These are phyloP conservation scores for Dissophora ornata DNA, from an alignment of 192 early-diverging fungal genomes.

Conservation along the genomic window DNA sequence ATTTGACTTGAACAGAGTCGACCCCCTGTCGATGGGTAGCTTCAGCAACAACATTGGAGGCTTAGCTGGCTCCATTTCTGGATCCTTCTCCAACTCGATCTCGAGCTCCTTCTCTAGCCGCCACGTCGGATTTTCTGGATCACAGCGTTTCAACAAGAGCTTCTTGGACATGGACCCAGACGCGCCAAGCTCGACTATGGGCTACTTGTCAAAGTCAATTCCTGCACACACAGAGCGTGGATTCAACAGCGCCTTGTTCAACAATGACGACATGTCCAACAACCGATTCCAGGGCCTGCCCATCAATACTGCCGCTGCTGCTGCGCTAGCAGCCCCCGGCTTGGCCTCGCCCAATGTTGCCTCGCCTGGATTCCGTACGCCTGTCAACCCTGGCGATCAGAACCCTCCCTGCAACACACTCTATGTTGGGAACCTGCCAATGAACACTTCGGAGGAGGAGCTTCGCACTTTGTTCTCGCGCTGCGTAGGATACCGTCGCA, in stretches of 20 bases:
- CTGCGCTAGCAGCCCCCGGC: slow-evolving; percentile 37
- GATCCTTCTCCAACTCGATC: slow-evolving; percentile 45
- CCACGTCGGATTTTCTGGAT: slow-evolving; percentile 45
- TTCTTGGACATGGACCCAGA: slow-evolving; percentile 53
- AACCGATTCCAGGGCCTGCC: slow-evolving; percentile 54
- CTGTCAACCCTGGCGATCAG: slow-evolving; percentile 82
- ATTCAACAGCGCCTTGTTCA: slow-evolving; percentile 59
- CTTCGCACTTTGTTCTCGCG: slow-evolving; percentile 81
- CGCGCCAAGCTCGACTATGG: slow-evolving; percentile 42
- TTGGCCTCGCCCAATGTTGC: slow-evolving; percentile 55
- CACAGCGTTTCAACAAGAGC: slow-evolving; percentile 54
- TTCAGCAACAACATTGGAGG: slow-evolving; percentile 47
- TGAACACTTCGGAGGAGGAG: slow-evolving; percentile 91
- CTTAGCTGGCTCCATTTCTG: slow-evolving; percentile 46
- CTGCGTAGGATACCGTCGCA: slow-evolving; percentile 90
- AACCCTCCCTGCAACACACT: slow-evolving; percentile 99
- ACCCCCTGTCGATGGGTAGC: slow-evolving; percentile 53
- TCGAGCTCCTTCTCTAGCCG: slow-evolving; percentile 47
- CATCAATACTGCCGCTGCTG: slow-evolving; percentile 56
- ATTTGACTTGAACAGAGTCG: slow-evolving; percentile 45
- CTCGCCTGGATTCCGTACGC: slow-evolving; percentile 61
- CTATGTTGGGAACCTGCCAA: slow-evolving; percentile 97
- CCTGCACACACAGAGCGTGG: slow-evolving; percentile 60
- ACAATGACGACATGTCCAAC: slow-evolving; percentile 56
- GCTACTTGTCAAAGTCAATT: slow-evolving; percentile 61